Evolutionary conservation across 139 green algal species (phyloP).

Genomic region (Mesotaenium endlicherianum): DNA sequence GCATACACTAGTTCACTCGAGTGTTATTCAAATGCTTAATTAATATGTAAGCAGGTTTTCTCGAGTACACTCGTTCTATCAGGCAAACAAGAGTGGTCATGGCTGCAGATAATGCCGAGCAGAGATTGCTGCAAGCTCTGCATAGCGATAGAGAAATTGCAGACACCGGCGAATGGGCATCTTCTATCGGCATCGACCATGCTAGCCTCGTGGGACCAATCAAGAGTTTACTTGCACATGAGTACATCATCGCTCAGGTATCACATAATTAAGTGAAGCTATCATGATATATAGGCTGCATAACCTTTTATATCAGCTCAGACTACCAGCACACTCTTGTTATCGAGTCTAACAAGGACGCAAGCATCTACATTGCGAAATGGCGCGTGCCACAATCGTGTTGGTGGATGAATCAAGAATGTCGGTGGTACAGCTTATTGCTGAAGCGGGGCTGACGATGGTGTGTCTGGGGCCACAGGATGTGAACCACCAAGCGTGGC

Average conservation of each 20-base stretch:
- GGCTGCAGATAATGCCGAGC: no score
- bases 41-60: no score
- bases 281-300: neutral
- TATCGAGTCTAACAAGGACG: no score
- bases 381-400: neutral
- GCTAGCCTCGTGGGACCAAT: conserved; percentile 75
- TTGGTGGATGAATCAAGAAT: conserved; percentile 2
- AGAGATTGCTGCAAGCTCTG: conserved; percentile 60
- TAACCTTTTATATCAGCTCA: no score
- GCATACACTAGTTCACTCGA: no score
- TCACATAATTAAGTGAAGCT: neutral
- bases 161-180: conserved; percentile 72
- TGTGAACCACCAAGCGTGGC: conserved; percentile 44
- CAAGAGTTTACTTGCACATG: conserved; percentile 75
- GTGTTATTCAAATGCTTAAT: no score
- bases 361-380: no score
- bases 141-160: conserved; percentile 58
- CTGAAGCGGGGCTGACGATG: conserved; percentile 68
- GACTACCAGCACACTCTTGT: no score
- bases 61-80: no score
- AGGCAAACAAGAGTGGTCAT: no score
- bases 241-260: conserved; percentile 78
- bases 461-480: conserved; percentile 15
- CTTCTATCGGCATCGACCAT: conserved; percentile 63
- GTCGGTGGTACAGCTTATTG: conserved; percentile 3